A percentile compares a stretch with the other conserved stretches of the same genome.
These are phyloP conservation scores for Erythrophleum fordii DNA, from an alignment of 306 rosid genomes.

Conservation along the genomic window DNA sequence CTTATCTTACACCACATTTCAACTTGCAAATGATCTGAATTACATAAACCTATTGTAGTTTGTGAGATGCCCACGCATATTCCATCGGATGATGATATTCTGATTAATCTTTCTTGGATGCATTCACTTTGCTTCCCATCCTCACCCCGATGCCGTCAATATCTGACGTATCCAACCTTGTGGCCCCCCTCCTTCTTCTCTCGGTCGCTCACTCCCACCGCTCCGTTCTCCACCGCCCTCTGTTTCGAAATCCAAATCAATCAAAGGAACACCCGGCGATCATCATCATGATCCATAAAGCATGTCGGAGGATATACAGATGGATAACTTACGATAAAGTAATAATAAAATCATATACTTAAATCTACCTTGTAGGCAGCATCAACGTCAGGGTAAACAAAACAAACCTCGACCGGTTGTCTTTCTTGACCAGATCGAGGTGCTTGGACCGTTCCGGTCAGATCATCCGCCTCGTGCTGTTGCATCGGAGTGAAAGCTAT, in stretches of 20 bases:
- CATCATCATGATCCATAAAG: too few relatives aligned
- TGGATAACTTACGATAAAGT: too few relatives aligned
- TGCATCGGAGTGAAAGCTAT: conserved; percentile 82
- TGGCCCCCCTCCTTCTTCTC: conserved; percentile 85
- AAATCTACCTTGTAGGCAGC: conserved; percentile 56
- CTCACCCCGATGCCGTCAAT: conserved; percentile 77
- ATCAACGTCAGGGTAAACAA: conserved; percentile 71
- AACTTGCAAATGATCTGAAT: not conserved
- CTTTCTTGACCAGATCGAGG: conserved; percentile 49
- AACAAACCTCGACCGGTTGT: conserved; percentile 70
- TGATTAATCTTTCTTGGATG: conserved; percentile 34
- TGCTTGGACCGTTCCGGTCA: conserved; percentile 65
- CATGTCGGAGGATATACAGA: too few relatives aligned
- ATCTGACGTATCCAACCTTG: conserved; percentile 84
- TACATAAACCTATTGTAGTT: not conserved
- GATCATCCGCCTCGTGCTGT: conserved; percentile 78
- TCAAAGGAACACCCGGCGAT: not conserved
- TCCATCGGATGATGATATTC: not conserved
- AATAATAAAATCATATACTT: not conserved
- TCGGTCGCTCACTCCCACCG: conserved; percentile 72
- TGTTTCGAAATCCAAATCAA: conserved; percentile 42
- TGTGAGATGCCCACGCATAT: not conserved
- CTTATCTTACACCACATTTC: not conserved
- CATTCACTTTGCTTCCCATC: conserved; percentile 71
- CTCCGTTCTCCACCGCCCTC: conserved; percentile 89